Conservation (phyloP, 2,329 filamentous ascomycete genomes). For the Cyphellophora europaea region DNA sequence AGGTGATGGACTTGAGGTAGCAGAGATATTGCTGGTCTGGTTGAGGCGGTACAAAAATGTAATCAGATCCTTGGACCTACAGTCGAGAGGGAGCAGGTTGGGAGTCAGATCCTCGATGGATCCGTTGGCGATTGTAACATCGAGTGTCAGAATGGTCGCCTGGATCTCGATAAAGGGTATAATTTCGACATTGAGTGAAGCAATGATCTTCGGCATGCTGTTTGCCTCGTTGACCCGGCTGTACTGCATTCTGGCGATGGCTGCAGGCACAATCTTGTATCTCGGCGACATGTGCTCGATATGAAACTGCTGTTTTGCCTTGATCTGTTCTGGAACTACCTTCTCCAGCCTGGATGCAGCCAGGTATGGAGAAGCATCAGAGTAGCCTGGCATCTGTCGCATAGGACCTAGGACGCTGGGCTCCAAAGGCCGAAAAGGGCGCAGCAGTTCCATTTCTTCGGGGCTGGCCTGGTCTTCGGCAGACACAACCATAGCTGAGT, state of each 20-base stretch:
- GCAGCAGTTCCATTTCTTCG: conserved; percentile 44
- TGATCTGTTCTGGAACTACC: conserved; percentile 42
- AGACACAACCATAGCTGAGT: conserved; percentile 17
- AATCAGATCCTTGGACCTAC: conserved; percentile 47
- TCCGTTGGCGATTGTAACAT: conserved; percentile 38
- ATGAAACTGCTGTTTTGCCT: conserved; percentile 41
- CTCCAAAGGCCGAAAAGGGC: conserved; percentile 45
- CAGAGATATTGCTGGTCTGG: conserved; percentile 17
- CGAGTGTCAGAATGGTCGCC: conserved; percentile 39
- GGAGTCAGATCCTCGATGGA: conserved; percentile 34
- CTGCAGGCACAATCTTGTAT: conserved; percentile 45
- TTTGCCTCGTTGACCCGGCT: conserved; percentile 37
- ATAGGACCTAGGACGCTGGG: conserved; percentile 50
- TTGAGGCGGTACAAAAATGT: conserved; percentile 47
- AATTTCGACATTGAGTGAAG: conserved; percentile 47
- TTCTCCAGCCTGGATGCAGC: conserved; percentile 50
- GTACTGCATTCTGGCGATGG: conserved; percentile 48
- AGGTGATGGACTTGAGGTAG: conserved; percentile 22
- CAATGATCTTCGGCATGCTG: conserved; percentile 37
- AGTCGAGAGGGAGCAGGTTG: conserved; percentile 28
- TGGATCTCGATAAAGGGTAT: conserved; percentile 42
- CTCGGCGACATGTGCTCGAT: conserved; percentile 44
- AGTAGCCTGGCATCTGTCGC: conserved; percentile 37
- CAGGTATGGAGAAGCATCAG: conserved; percentile 41
- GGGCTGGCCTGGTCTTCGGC: conserved; percentile 26